Conservation (phyloP, 2,329 filamentous ascomycete species). For the Penicillium capsulatum region DNA sequence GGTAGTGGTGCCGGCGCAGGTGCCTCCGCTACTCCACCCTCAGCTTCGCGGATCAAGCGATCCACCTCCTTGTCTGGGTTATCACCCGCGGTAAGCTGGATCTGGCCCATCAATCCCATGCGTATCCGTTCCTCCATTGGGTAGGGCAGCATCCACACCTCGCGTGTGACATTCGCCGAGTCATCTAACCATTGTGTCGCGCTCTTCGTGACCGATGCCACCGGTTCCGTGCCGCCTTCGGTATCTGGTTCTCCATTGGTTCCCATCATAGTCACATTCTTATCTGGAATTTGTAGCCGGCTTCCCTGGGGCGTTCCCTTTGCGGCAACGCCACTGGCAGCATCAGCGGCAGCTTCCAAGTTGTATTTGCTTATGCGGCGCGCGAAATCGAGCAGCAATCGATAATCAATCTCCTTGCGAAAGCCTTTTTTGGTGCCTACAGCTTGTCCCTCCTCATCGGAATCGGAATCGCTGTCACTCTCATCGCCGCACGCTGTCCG, state of each 20-base stretch:
- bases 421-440: constrained; percentile 5
- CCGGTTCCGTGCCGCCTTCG: constrained; percentile 26
- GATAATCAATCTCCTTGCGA: constrained; percentile 41
- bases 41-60: constrained; percentile 49
- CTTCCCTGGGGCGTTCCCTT: constrained; percentile 18
- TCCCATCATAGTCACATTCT: constrained; percentile 35
- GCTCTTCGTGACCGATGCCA: constrained; percentile 38
- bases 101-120: constrained; percentile 44
- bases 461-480: constrained; percentile 30
- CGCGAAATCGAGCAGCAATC: constrained; percentile 43
- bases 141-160: constrained; percentile 43
- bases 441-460: constrained; percentile 19
- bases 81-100: constrained; percentile 44
- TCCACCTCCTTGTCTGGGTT: constrained; percentile 52
- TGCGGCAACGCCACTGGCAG: constrained; percentile 28
- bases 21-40: constrained; percentile 48
- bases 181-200: constrained; percentile 42
- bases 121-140: constrained; percentile 45
- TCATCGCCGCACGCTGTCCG: constrained; percentile 31
- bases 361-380: constrained; percentile 48
- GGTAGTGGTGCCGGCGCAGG: constrained; percentile 37
- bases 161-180: constrained; percentile 38
- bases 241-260: constrained; percentile 24
- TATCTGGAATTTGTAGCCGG: constrained; percentile 18
- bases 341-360: constrained; percentile 42